A percentile compares a stretch with the other conserved stretches of the same genome.
phyloP scores from a whole-genome alignment of 805 yeast species.

The Saccharomycopsis amapae region DNA sequence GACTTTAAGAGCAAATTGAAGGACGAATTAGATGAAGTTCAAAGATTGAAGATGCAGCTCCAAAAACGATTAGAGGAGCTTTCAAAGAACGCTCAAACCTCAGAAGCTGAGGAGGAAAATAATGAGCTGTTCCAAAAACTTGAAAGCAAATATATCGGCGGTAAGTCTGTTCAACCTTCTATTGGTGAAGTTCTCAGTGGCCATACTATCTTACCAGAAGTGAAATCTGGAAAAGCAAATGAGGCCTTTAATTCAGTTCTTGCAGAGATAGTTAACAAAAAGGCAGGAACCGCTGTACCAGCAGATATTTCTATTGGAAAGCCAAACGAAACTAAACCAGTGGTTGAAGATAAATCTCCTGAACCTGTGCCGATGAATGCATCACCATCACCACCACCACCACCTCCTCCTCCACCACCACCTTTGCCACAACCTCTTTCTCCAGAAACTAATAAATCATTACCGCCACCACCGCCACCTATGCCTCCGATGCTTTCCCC shows the following conservation, averaged over 20 bases:
- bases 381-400: constrained; percentile 3
- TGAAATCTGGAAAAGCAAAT: constrained; percentile 1
- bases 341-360: neutral
- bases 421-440: constrained; percentile 26
- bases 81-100: constrained; percentile 20
- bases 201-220: neutral
- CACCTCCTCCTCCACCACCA: constrained; percentile 22
- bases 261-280: constrained; percentile 12
- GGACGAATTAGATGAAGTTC: constrained; percentile 38
- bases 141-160: constrained; percentile 18
- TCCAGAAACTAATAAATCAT: constrained; percentile 23
- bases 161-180: constrained; percentile 12
- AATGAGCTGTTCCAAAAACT: constrained; percentile 8
- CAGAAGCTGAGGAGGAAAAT: constrained; percentile 12
- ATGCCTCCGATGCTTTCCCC: constrained; percentile 29
- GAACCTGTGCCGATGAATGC: neutral
- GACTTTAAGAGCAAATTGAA: constrained; percentile 26
- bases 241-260: constrained; percentile 10
- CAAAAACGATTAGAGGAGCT: constrained; percentile 33
- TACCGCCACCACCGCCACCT: constrained; percentile 29
- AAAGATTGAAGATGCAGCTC: constrained; percentile 34
- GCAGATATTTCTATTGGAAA: neutral
- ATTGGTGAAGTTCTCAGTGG: constrained; percentile 10
- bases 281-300: neutral
- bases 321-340: neutral